These are phyloP conservation scores for Herpetomonas samuelpessoai DNA, from an alignment of 208 protist genomes.

Conservation along the genomic window DNA sequence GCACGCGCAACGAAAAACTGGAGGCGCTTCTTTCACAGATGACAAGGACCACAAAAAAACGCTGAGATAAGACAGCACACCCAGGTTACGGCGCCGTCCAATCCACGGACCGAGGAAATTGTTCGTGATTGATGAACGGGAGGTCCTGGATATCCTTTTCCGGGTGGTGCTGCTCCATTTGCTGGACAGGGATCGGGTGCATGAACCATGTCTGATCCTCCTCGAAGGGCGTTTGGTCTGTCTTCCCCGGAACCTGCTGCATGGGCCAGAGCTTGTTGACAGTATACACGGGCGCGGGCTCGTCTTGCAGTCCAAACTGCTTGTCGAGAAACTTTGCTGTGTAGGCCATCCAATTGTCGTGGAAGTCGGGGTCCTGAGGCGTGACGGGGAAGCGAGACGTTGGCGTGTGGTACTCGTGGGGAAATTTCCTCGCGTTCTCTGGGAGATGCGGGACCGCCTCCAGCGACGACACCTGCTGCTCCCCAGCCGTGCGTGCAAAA, in stretches of 20 bases:
- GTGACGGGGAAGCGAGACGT: constrained; percentile 77
- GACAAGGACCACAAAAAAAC: not conserved
- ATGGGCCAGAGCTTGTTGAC: constrained; percentile 88
- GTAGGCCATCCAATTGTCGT: constrained; percentile 82
- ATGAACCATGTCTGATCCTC: constrained; percentile 91
- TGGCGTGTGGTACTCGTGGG: constrained; percentile 83
- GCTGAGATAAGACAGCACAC: constrained; percentile 1
- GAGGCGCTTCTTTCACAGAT: no score
- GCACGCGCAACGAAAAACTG: no score
- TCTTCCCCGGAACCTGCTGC: constrained; percentile 83
- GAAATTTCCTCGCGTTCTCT: constrained; percentile 67
- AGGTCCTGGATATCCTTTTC: constrained; percentile 88
- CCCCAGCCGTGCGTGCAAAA: constrained; percentile 49
- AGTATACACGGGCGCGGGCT: constrained; percentile 70
- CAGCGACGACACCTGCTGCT: constrained; percentile 34
- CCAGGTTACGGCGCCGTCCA: constrained; percentile 74
- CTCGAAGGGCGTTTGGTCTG: constrained; percentile 86
- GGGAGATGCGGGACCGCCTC: constrained; percentile 50
- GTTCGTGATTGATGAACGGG: constrained; percentile 88
- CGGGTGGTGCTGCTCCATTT: constrained; percentile 77
- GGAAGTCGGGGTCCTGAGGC: constrained; percentile 29
- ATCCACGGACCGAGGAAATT: constrained; percentile 84
- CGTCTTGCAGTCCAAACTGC: constrained; percentile 50
- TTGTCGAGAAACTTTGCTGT: constrained; percentile 83
- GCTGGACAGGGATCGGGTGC: constrained; percentile 83